Base-by-base conservation (phyloP, 208 protist species). In the Leishmania tarentolae region DNA sequence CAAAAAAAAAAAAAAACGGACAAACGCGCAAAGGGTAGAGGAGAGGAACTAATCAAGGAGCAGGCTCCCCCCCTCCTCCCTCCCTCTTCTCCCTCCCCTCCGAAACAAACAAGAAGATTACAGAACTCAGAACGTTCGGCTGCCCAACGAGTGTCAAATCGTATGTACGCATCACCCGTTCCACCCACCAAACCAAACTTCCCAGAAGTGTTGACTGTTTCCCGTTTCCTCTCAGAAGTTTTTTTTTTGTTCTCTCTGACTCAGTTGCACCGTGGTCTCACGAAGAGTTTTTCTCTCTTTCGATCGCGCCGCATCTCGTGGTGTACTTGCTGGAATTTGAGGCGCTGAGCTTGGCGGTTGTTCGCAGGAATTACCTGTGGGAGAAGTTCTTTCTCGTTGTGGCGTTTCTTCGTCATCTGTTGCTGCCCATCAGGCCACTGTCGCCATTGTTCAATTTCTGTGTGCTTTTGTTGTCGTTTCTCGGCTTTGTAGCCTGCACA, bases 321-420 rank as follows among this genome's bases (percentile, higher is more conserved):
- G 13, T 68, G 15, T 42, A 40, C 56, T 61, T 68, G 9, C 40
- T 68, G 4, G 7, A 40, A 8, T 68, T 17, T 17, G 31, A 40
- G 61, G 13, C 61, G 1, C 7, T 66, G 7, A 0, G n/a, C 31
- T 31, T 37, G 61, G 19, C 61, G 40, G 15, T 61, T n/a, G 13
- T n/a, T 61, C 17, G 56, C 56, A 61, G 57, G 28, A 21, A 63
- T 28, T 63, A 28, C 57, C 57, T 63, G 11, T 50, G 24, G 56
- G 37, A 70, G 21, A 53, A 35, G 65, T 52, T 78, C 24, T 28
- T 70, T 68, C 77, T 24, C 13, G 72, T 79, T 79, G 28, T 40
- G 50, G 50, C 50, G 47, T 80, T 78, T 66, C 75, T 76, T 82
- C 31, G 70, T 72, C 47, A 11, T 83, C 61, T 31, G 37, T 31